phyloP scores from a whole-genome alignment of 1,139 yeast genomes.

The Yamadazyma triangularis region DNA sequence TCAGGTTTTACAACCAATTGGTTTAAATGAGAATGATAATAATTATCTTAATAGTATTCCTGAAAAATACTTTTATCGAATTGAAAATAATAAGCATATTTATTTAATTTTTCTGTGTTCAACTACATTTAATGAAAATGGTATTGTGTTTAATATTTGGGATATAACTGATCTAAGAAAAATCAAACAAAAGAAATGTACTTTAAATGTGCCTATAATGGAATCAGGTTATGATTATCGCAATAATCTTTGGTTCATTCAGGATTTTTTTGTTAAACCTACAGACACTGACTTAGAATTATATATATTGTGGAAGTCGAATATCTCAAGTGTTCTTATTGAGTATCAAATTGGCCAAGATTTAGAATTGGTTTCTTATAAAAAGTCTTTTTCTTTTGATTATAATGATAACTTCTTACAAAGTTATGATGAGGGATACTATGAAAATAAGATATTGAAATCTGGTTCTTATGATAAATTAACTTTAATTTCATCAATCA shows the following conservation, averaged over 20 bases:
- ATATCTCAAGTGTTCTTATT: slow-evolving; percentile 45
- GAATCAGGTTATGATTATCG: slow-evolving; percentile 10
- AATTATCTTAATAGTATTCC: slow-evolving; percentile 24
- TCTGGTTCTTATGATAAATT: slow-evolving; percentile 42
- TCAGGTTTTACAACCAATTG: slow-evolving; percentile 6
- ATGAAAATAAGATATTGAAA: slow-evolving; percentile 41
- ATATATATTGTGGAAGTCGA: slow-evolving; percentile 59
- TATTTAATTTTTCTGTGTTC: slow-evolving; percentile 14
- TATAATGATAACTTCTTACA: slow-evolving; percentile 19
- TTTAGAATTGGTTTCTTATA: slow-evolving; percentile 14
- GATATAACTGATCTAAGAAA: slow-evolving; percentile 16
- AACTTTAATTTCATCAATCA: slow-evolving; percentile 39
- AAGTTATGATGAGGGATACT: slow-evolving; percentile 30
- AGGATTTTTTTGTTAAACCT: slow-evolving; percentile 30
- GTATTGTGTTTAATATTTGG: slow-evolving; percentile 21
- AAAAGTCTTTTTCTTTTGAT: slow-evolving; percentile 2
- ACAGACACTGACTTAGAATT: slow-evolving; percentile 18
- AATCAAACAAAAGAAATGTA: slow-evolving; percentile 20
- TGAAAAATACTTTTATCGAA: slow-evolving; percentile 23
- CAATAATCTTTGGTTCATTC: slow-evolving; percentile 47
- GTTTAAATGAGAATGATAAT: slow-evolving; percentile 9
- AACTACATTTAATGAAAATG: slow-evolving; percentile 10
- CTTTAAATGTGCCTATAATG: slow-evolving; percentile 19
- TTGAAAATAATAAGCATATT: slow-evolving; percentile 8
- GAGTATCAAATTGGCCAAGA: slow-evolving; percentile 16